Evolutionary conservation across 257 asterid species (phyloP), one percentile per base, ranked within the genome.

Genomic region (Rubia yunnanensis): DNA sequence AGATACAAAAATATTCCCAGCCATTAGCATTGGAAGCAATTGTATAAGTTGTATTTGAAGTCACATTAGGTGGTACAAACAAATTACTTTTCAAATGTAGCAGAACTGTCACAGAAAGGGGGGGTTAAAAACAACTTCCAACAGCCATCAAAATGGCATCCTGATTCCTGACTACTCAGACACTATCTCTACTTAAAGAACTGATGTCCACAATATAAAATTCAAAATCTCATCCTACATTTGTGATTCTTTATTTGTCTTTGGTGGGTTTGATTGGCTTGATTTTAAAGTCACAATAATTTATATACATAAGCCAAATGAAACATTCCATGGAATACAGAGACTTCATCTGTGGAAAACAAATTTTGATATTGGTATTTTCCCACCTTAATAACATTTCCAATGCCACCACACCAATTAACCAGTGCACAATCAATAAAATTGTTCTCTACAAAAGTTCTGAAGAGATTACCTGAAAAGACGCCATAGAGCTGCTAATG

Each of bases 401-500:
- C 35, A 23, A 4, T 1, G 14, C 52, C 56, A 32, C 52, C 56
- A 32, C 10, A 17, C 22, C 70, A 67, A 26, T 28, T 27, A 9
- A 11, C 22, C 58, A 26, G 15, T 10, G 23, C 7, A 36, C 23
- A 70, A 53, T 24, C 24, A 3, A 5, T 56, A 60, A 38, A 35
- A 3, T 46, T 5, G 61, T 17, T 26, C 39, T 36, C 27, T 9
- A 63, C 52, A 50, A 20, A 50, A 50, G 57, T 50, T 50, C 28
- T 50, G 55, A 68, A 27, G 67, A 36, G 20, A 28, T 72, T 78
- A 94, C 99, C 95, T 86, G 88, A 94, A 90, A 78, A 94, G 94
- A 67, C 95, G 97, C 99, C 99, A 94, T 48, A 94, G 80, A 67
- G 96, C 88, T 79, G 97, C 83, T 67, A 90, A 63, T 49, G 92